Evolutionary conservation across 192 early-diverging fungal species (phyloP).

Genomic region (Funneliformis geosporum): DNA sequence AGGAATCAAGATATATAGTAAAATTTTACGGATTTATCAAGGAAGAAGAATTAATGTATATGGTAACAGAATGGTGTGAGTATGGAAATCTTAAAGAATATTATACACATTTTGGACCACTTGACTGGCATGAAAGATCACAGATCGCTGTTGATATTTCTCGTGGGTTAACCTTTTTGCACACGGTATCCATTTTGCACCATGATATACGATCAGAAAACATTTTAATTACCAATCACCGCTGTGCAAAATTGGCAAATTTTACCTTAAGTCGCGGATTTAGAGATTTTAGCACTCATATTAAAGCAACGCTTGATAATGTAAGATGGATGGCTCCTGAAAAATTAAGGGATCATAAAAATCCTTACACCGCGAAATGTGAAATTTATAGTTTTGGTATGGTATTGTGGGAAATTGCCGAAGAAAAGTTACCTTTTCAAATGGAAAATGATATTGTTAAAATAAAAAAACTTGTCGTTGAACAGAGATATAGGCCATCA

Average conservation of each 20-base stretch:
- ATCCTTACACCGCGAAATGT: background rate
- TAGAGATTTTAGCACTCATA: slow-evolving; percentile 11
- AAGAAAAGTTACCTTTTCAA: slow-evolving; percentile 9
- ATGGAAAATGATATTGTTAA: slow-evolving; percentile 6
- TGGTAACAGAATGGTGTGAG: slow-evolving; percentile 33
- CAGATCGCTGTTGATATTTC: slow-evolving; percentile 23
- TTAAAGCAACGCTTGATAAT: slow-evolving; percentile 1
- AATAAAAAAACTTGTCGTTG: background rate
- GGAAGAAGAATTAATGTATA: background rate
- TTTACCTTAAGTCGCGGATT: slow-evolving; percentile 23
- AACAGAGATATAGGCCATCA: background rate
- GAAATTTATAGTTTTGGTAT: slow-evolving; percentile 28
- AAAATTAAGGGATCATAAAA: background rate
- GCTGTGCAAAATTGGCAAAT: slow-evolving; percentile 22
- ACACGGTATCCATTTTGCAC: slow-evolving; percentile 23
- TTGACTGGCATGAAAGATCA: slow-evolving; percentile 5
- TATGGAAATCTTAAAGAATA: slow-evolving; percentile 23
- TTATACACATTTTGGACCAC: slow-evolving; percentile 7
- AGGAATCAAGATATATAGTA: slow-evolving; percentile 13
- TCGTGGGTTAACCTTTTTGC: slow-evolving; percentile 25
- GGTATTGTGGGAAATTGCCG: slow-evolving; percentile 27
- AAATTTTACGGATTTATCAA: slow-evolving; percentile 20
- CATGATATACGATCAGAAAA: slow-evolving; percentile 29
- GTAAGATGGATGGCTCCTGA: slow-evolving; percentile 10
- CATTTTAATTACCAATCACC: slow-evolving; percentile 6